Evolutionary conservation across 177 flowering plant species (phyloP), one percentile per base, ranked within the genome.

Genomic region (Vitis hybrid): DNA sequence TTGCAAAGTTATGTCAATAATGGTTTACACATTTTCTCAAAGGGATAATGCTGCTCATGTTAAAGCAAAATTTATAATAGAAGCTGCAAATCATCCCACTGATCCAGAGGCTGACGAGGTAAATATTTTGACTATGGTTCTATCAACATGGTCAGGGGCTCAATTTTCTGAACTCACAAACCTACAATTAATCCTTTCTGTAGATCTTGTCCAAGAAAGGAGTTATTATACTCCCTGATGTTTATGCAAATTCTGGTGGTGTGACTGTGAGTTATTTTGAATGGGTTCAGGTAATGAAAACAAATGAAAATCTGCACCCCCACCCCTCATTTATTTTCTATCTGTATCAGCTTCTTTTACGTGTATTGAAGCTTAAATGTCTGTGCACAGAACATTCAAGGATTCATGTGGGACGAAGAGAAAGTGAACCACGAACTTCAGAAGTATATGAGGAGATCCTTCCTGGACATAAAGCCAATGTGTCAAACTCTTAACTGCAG

Each of bases 221-320:
- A 61, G 89, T 94, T 9, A 45, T 79, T 45, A 79, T 94, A 69
- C 95, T 94, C 11, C 97, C 97, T 13, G 97, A 94, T 75, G 90
- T 94, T 29, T 90, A 94, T 77, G 98, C 97, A 26, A 94, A 92
- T 75, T 83, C 92, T 55, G 97, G 97, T n/a, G 98, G 97, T 2
- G 97, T 94, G 53, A 92, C 96, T 94, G n/a, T n/a, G 39, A 94
- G 98, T 82, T 94, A 92, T 58, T 92, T 92, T 51, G 98, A 94
- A 76, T 94, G 98, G 97, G 93, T 90, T 78, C 93, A 90, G 91
- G 91, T 87, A 81, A 60, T 11, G 7, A 33, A 33, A 33, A 33
- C 45, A 33, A 7, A 33, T 33, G 45, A 33, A 33, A 33, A 33
- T 33, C 45, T 33, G 45, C 45, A 33, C 45, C 45, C 45, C 45